phyloP scores from a whole-genome alignment of 257 asterid species.

The Ilex asprella region DNA sequence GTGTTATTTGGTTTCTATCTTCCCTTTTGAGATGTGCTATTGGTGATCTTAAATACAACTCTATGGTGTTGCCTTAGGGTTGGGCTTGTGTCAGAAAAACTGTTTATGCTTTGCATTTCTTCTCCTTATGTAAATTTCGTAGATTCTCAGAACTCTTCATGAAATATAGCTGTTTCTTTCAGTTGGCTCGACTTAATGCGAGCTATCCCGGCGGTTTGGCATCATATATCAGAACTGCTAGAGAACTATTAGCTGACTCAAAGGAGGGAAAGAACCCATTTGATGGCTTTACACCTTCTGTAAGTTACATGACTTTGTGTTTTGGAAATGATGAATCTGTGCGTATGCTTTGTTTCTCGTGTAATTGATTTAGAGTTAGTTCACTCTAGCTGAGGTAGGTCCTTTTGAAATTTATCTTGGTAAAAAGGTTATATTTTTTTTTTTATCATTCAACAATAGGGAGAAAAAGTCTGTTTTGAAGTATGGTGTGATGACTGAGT shows the following conservation, averaged over 20 bases:
- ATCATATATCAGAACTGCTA: constrained; percentile 76
- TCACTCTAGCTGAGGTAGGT: no score
- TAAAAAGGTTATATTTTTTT: no score
- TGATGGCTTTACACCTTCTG: constrained; percentile 95
- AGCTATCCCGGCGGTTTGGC: constrained; percentile 87
- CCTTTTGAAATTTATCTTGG: no score
- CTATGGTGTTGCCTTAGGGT: no score
- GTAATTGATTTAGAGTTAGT: no score
- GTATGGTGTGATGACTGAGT: no score
- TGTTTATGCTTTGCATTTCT: neutral
- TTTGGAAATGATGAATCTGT: neutral
- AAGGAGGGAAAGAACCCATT: constrained; percentile 94
- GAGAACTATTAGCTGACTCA: constrained; percentile 89
- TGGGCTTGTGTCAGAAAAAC: neutral
- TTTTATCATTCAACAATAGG: no score
- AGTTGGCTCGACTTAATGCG: constrained; percentile 75
- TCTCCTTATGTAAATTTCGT: neutral
- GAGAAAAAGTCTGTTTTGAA: no score
- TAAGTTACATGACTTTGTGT: constrained; percentile 36
- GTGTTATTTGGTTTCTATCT: no score
- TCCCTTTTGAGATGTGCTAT: no score
- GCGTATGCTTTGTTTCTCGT: neutral
- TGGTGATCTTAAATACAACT: no score
- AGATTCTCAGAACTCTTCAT: neutral
- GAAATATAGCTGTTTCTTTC: constrained; percentile 12